phyloP scores from a whole-genome alignment of 805 yeast genomes.

The Saturnispora kantuleensis region DNA sequence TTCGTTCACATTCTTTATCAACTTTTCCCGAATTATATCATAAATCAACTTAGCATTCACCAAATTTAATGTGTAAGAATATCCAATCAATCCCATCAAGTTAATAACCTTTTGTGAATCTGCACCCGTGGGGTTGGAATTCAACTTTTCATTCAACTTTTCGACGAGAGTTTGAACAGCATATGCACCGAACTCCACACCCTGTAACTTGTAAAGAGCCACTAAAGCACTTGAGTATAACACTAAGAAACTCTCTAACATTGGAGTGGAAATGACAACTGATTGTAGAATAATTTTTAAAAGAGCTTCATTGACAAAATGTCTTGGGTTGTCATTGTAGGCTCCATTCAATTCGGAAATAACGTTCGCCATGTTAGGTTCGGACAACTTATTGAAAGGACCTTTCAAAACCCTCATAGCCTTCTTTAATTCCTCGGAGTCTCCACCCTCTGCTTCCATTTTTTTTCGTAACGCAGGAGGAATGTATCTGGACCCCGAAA shows the following conservation, averaged over 20 bases:
- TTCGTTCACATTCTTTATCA: conserved; percentile 43
- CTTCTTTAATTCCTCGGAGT: conserved; percentile 36
- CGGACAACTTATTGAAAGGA: conserved; percentile 79
- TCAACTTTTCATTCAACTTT: conserved; percentile 39
- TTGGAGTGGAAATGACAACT: conserved; percentile 49
- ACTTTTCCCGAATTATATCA: conserved; percentile 49
- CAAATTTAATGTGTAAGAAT: conserved; percentile 68
- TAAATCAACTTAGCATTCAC: conserved; percentile 67
- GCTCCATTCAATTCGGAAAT: conserved; percentile 57
- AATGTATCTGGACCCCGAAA: conserved; percentile 42
- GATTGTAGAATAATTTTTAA: conserved; percentile 56
- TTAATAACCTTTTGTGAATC: conserved; percentile 35
- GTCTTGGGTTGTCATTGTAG: conserved; percentile 62
- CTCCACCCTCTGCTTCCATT: conserved; percentile 26
- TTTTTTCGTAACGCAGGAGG: conserved; percentile 80
- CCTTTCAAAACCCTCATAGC: conserved; percentile 66
- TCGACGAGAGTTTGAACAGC: conserved; percentile 77
- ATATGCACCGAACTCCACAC: conserved; percentile 83
- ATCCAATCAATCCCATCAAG: conserved; percentile 61
- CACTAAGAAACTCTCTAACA: conserved; percentile 70
- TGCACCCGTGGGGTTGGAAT: conserved; percentile 13
- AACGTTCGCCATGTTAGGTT: conserved; percentile 66
- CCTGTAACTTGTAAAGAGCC: conserved; percentile 68
- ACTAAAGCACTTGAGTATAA: conserved; percentile 70
- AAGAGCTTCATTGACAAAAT: conserved; percentile 63